Evolutionary conservation across 164 flowering plant genomes (phyloP).

Genomic region (Taxillus chinensis): DNA sequence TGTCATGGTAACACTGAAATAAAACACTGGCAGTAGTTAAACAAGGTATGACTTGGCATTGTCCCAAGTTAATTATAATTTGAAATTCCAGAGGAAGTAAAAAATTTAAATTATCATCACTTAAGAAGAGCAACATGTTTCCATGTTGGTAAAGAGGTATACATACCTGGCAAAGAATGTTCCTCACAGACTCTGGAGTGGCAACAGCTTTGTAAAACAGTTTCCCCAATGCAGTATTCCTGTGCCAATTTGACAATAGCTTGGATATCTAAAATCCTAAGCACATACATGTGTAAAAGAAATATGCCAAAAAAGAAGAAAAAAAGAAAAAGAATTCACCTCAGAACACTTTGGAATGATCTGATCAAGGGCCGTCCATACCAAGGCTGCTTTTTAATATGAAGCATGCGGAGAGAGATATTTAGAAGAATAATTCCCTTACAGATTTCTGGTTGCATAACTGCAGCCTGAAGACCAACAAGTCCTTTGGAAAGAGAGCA

Average conservation of each 20-base stretch:
- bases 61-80: too few relatives aligned
- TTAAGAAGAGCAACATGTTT: not conserved
- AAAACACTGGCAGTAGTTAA: constrained; percentile 2
- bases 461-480: constrained; percentile 95
- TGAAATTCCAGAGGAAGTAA: too few relatives aligned
- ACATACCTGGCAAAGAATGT: constrained; percentile 91
- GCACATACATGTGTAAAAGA: not conserved
- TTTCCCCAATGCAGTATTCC: constrained; percentile 68
- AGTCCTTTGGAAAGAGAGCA: constrained; percentile 39
- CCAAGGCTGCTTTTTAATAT: constrained; percentile 88
- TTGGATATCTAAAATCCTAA: not conserved
- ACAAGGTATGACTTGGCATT: too few relatives aligned
- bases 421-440: constrained; percentile 72
- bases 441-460: constrained; percentile 59
- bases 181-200: constrained; percentile 72
- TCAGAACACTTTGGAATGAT: constrained; percentile 70
- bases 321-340: constrained; percentile 27
- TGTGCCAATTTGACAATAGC: constrained; percentile 19
- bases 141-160: constrained; percentile 2
- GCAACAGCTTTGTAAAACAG: constrained; percentile 63
- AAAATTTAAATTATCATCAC: not conserved
- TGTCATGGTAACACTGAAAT: constrained; percentile 84
- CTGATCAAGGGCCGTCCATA: constrained; percentile 73
- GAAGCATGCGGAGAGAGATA: constrained; percentile 91
- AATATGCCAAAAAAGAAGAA: not conserved